Evolutionary conservation across 2,329 filamentous ascomycete genomes (phyloP).

Genomic region (Xylariaceae sp.): DNA sequence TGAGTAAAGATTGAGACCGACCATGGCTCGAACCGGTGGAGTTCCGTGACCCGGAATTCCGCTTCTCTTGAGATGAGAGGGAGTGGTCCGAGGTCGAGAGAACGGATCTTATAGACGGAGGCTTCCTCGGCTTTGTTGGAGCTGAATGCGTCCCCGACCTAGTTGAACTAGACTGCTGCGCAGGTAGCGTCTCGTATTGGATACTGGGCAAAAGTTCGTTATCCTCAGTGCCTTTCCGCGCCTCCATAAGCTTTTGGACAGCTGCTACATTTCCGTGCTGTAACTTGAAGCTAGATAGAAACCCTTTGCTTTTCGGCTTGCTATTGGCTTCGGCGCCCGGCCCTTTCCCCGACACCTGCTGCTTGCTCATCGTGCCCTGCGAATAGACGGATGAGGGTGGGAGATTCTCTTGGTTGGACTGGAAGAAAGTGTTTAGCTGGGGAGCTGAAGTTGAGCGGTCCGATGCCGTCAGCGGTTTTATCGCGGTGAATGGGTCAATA

Average conservation of each 20-base stretch:
- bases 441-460: conserved; percentile 38
- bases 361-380: conserved; percentile 30
- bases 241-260: conserved; percentile 35
- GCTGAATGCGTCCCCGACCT: conserved; percentile 25
- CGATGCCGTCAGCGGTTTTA: conserved; percentile 36
- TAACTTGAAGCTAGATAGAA: conserved; percentile 38
- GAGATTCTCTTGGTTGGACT: conserved; percentile 28
- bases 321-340: conserved; percentile 21
- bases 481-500: conserved; percentile 25
- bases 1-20: conserved; percentile 41
- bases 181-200: conserved; percentile 25
- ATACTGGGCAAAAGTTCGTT: conserved; percentile 19
- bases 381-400: conserved; percentile 21
- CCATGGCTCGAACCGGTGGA: conserved; percentile 35
- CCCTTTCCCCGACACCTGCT: conserved; percentile 11
- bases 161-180: conserved; percentile 24
- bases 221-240: conserved; percentile 28
- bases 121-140: conserved; percentile 33
- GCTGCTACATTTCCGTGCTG: conserved; percentile 37
- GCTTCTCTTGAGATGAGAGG: conserved; percentile 39
- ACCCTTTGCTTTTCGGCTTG: conserved; percentile 39
- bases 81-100: conserved; percentile 39
- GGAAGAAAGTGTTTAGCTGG: conserved; percentile 32
- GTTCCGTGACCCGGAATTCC: conserved; percentile 28
- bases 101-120: conserved; percentile 37